A percentile compares a stretch with the other conserved stretches of the same genome.
phyloP scores from a whole-genome alignment of 768 basidiomycete species.

The Auricularia heimuer region DNA sequence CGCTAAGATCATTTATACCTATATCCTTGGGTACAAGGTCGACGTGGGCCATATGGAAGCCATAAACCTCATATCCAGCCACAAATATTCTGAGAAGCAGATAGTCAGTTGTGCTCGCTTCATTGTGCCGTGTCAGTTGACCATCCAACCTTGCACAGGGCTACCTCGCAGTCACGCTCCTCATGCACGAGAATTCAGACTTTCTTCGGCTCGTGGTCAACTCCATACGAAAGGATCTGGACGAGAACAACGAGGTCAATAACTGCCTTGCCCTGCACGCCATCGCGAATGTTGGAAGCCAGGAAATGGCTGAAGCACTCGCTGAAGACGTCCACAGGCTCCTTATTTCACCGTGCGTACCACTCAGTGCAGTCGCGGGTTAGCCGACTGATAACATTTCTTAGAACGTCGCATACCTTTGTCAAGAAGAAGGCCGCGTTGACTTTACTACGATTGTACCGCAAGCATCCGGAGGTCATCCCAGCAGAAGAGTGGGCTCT shows the following conservation, averaged over 20 bases:
- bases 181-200: slow-evolving; percentile 99
- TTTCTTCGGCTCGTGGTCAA: slow-evolving; percentile 95
- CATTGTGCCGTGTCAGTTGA: slow-evolving; percentile 5
- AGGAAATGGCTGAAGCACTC: slow-evolving; percentile 96
- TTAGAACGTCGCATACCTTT: slow-evolving; percentile 85
- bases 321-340: slow-evolving; percentile 89
- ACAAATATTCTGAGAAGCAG: slow-evolving; percentile 97
- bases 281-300: slow-evolving; percentile 95
- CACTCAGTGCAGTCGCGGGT: background rate
- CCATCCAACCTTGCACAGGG: slow-evolving; percentile 43
- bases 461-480: slow-evolving; percentile 92
- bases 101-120: slow-evolving; percentile 44
- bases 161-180: slow-evolving; percentile 89
- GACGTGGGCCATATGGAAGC: slow-evolving; percentile 99
- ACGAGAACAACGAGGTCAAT: slow-evolving; percentile 87
- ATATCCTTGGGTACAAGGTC: slow-evolving; percentile 97
- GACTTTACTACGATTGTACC: slow-evolving; percentile 83
- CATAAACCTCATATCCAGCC: slow-evolving; percentile 90
- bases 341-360: slow-evolving; percentile 80
- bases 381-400: background rate
- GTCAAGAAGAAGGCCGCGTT: slow-evolving; percentile 98
- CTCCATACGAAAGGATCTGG: slow-evolving; percentile 94
- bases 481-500: slow-evolving; percentile 93
- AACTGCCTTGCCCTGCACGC: slow-evolving; percentile 97
- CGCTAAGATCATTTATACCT: slow-evolving; percentile 97